Evolutionary conservation across 768 basidiomycete genomes (phyloP).

Genomic region (Cystofilobasidium bisporidii): DNA sequence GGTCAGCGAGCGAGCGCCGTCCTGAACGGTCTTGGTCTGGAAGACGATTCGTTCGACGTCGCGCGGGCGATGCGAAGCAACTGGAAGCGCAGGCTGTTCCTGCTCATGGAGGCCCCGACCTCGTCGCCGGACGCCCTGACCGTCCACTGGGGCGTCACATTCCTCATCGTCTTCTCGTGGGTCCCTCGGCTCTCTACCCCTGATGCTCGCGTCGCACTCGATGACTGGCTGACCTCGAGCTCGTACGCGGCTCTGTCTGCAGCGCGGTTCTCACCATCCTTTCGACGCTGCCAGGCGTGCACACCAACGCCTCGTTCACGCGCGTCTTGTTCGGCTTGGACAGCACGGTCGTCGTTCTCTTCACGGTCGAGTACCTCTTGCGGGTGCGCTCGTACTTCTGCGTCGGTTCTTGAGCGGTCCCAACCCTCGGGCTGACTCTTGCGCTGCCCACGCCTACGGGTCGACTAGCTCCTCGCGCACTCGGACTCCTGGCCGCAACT

Average conservation of each 20-base stretch:
- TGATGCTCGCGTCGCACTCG: neutral
- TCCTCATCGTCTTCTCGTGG: constrained; percentile 20
- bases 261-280: constrained; percentile 40
- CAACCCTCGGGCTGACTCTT: constrained; percentile 44
- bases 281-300: constrained; percentile 41
- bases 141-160: constrained; percentile 19
- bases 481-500: constrained; percentile 60
- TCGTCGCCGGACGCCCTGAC: constrained; percentile 1
- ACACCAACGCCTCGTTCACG: constrained; percentile 47
- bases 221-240: neutral
- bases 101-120: constrained; percentile 25
- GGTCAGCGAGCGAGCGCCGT: neutral
- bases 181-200: constrained; percentile 1
- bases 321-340: constrained; percentile 79
- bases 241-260: too few species aligned
- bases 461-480: constrained; percentile 45
- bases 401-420: too few species aligned
- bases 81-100: constrained; percentile 19
- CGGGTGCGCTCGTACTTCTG: neutral
- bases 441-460: constrained; percentile 41
- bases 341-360: constrained; percentile 70
- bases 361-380: constrained; percentile 59
- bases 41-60: constrained; percentile 22
- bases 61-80: constrained; percentile 13
- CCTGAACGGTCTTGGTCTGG: constrained; percentile 17